Evolutionary conservation across 129 eudicot species (phyloP).

Genomic region (Logfia minima): DNA sequence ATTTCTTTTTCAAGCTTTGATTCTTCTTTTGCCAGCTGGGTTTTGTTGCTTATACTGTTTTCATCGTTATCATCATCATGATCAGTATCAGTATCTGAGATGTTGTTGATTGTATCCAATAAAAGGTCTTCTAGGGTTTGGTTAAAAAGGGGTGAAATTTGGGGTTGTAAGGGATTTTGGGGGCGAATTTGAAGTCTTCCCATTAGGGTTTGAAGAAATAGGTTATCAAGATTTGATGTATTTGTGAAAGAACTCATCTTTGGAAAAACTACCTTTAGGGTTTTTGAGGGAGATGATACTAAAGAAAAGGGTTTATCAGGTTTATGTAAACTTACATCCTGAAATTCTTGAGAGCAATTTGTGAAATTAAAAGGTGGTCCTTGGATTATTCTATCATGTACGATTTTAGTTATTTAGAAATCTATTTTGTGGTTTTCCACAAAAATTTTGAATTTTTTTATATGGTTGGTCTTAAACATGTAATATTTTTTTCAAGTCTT

Average conservation of each 20-base stretch:
- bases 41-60: conserved; percentile 25
- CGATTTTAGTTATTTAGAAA: neutral
- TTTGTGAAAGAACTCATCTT: conserved; percentile 45
- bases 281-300: conserved; percentile 19
- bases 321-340: neutral
- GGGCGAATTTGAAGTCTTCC: conserved; percentile 69
- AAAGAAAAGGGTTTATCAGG: neutral
- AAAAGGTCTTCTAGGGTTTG: conserved; percentile 76
- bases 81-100: conserved; percentile 45
- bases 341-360: neutral
- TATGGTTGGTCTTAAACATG: too few relatives aligned
- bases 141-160: conserved; percentile 38
- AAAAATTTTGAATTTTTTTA: too few relatives aligned
- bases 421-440: neutral
- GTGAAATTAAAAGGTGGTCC: neutral
- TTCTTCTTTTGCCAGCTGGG: conserved; percentile 72
- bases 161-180: conserved; percentile 37
- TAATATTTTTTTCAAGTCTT: too few relatives aligned
- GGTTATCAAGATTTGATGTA: conserved; percentile 69
- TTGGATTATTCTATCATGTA: neutral
- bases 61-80: conserved; percentile 42
- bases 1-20: conserved; percentile 76
- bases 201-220: conserved; percentile 80
- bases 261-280: neutral
- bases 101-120: conserved; percentile 50